Evolutionary conservation across 139 green algal species (phyloP).

Genomic region (Spirogloea muscicola): DNA sequence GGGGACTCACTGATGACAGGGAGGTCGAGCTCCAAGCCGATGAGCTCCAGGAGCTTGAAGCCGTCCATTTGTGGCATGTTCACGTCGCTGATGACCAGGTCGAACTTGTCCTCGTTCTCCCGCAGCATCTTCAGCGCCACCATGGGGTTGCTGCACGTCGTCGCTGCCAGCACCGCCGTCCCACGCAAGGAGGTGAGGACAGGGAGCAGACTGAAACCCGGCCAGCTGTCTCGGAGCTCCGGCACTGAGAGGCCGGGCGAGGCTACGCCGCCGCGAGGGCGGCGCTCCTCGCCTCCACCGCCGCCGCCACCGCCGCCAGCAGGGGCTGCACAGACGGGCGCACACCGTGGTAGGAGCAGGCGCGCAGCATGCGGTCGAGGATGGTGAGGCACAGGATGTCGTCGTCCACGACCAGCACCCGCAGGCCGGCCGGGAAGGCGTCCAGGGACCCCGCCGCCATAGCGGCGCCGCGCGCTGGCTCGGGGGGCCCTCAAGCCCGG

Average conservation of each 20-base stretch:
- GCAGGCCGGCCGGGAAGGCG: slow-evolving; percentile 50
- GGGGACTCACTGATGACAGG: slow-evolving; percentile 87
- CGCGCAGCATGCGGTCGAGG: slow-evolving; percentile 80
- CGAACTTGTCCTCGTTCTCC: slow-evolving; percentile 59
- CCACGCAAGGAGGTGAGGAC: not conserved
- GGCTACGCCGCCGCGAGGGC: no score
- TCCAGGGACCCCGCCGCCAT: slow-evolving; percentile 15
- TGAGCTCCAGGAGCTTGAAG: slow-evolving; percentile 87
- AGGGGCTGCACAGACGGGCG: not conserved
- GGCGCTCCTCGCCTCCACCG: not conserved
- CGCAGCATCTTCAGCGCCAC: slow-evolving; percentile 13
- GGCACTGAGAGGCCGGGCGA: no score
- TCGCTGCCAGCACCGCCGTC: slow-evolving; percentile 5
- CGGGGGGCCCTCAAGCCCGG: no score
- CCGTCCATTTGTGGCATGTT: slow-evolving; percentile 98
- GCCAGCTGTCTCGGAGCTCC: no score
- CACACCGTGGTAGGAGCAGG: slow-evolving; percentile 81
- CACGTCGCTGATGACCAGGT: slow-evolving; percentile 93
- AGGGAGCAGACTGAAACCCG: not conserved
- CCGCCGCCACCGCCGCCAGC: not conserved
- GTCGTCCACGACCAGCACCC: slow-evolving; percentile 90
- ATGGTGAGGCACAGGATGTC: slow-evolving; percentile 88
- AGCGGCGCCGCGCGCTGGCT: no score
- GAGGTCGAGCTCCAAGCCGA: slow-evolving; percentile 87
- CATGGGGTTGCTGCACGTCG: slow-evolving; percentile 13